Percentiles rank a stretch among this genome's conserved stretches.
phyloP scores from a whole-genome alignment of 805 yeast species.

The Myxozyma nipponensis region DNA sequence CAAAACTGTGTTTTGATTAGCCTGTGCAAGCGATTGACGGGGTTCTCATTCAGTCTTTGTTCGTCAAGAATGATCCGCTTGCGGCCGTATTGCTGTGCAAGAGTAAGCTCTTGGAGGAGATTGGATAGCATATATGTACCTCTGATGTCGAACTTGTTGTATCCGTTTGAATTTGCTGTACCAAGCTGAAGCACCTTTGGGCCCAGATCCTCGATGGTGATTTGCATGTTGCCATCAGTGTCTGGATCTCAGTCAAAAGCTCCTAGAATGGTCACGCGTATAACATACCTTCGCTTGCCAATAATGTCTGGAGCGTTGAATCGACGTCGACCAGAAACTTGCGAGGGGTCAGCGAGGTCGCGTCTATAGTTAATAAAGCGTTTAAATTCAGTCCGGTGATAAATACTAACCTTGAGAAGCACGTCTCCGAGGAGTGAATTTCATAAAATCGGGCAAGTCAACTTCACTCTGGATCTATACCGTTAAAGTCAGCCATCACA shows the following conservation, averaged over 20 bases:
- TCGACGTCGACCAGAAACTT: constrained; percentile 75
- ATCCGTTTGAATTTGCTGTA: constrained; percentile 82
- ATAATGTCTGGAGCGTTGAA: constrained; percentile 61
- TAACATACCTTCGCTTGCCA: constrained; percentile 51
- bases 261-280: not conserved
- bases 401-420: constrained; percentile 28
- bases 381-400: too few relatives aligned
- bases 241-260: constrained; percentile 41
- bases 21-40: constrained; percentile 71
- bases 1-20: constrained; percentile 75
- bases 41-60: constrained; percentile 78
- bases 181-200: constrained; percentile 78
- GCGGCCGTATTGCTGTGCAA: constrained; percentile 77
- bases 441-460: constrained; percentile 1
- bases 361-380: constrained; percentile 8
- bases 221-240: constrained; percentile 79
- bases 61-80: constrained; percentile 77
- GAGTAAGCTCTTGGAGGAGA: constrained; percentile 79
- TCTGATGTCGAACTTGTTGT: constrained; percentile 62
- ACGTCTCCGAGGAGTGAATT: constrained; percentile 18
- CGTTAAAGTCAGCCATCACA: not conserved
- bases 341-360: constrained; percentile 34
- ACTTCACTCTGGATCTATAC: not conserved
- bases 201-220: constrained; percentile 79
- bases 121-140: constrained; percentile 91